Conservation (phyloP, 192 early-diverging fungal genomes). For the Lobosporangium transversale region DNA sequence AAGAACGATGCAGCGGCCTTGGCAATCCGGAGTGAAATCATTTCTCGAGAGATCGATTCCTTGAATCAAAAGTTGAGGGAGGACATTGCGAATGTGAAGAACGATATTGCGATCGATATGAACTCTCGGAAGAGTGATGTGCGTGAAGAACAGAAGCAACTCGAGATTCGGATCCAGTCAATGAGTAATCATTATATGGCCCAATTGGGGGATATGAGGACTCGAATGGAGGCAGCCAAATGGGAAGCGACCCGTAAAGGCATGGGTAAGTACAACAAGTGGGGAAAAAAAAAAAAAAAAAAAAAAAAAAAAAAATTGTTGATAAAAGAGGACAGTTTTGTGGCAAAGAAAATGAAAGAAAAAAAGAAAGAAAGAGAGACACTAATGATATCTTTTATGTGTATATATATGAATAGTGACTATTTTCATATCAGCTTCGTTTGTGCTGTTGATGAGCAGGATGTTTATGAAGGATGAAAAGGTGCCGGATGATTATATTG, state of each 20-base stretch:
- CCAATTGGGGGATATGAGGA: conserved; percentile 83
- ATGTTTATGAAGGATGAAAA: conserved; percentile 46
- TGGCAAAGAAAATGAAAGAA: background rate
- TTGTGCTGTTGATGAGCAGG: conserved; percentile 47
- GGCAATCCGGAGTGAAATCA: conserved; percentile 75
- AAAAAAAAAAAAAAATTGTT: no score
- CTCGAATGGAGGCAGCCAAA: conserved; percentile 88
- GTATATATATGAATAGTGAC: conserved; percentile 35
- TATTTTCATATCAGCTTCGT: conserved; percentile 43
- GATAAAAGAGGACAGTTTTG: no score
- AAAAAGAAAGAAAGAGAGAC: no score
- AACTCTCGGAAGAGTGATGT: conserved; percentile 90
- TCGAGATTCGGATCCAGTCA: conserved; percentile 83
- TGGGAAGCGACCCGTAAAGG: conserved; percentile 84
- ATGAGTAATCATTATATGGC: conserved; percentile 88
- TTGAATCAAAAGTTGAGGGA: conserved; percentile 81
- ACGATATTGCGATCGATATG: conserved; percentile 90
- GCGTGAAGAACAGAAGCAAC: conserved; percentile 78
- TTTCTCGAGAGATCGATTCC: conserved; percentile 83
- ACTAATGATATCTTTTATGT: no score
- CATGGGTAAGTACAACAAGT: conserved; percentile 57
- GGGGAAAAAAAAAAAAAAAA: background rate
- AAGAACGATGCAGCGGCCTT: conserved; percentile 81
- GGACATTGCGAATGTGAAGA: conserved; percentile 77
- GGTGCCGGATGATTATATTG: conserved; percentile 45